Conservation (phyloP, 164 flowering plant genomes). For the Malania oleifera region DNA sequence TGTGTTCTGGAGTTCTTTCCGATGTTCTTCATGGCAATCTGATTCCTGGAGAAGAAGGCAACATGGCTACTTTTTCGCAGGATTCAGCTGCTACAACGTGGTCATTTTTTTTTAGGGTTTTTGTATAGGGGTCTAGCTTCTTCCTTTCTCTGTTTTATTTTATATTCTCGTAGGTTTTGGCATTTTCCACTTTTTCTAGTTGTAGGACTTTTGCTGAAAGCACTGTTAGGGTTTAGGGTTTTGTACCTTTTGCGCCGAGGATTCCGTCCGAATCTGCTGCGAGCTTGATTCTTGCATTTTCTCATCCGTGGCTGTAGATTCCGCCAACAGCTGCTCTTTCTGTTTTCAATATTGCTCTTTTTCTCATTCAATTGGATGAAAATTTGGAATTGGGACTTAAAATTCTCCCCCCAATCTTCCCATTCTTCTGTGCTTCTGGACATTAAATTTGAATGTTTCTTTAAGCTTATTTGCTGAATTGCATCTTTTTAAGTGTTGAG, state of each 20-base stretch:
- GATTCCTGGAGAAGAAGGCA: constrained; percentile 2
- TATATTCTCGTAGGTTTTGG: constrained; percentile 6
- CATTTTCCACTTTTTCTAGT: constrained; percentile 9
- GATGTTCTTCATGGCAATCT: not conserved
- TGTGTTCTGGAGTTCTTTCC: not conserved
- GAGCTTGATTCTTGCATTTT: too few species aligned
- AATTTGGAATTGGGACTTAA: not conserved
- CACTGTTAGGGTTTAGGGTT: constrained; percentile 39
- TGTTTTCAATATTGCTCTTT: not conserved
- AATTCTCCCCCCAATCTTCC: not conserved
- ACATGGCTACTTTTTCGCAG: constrained; percentile 20
- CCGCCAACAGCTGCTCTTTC: not conserved
- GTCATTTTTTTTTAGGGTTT: not conserved
- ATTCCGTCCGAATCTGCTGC: not conserved
- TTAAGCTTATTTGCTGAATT: not conserved
- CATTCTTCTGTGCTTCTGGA: not conserved
- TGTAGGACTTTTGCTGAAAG: constrained; percentile 2
- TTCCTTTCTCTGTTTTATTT: constrained; percentile 1
- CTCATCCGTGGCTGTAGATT: too few species aligned
- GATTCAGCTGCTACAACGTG: constrained; percentile 6
- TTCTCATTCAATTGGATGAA: not conserved
- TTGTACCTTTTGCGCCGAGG: constrained; percentile 8
- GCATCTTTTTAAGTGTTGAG: not conserved
- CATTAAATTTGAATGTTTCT: not conserved
- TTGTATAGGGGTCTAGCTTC: too few species aligned